Conservation (phyloP, 2,329 filamentous ascomycete genomes). For the Claviceps maximensis region DNA sequence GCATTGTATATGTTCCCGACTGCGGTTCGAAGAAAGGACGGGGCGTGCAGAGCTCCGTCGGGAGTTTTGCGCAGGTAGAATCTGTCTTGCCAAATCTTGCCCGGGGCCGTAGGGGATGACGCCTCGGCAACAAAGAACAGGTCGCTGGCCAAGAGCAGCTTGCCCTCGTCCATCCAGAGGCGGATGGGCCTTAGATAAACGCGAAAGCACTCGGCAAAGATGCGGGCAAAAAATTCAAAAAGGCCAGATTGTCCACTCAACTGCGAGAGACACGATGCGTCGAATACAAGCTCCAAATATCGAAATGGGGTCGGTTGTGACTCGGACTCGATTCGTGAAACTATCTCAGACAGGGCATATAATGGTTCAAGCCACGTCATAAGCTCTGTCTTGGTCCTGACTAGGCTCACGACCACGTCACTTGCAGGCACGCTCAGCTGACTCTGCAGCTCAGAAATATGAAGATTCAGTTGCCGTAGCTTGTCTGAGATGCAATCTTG, state of each 20-base stretch:
- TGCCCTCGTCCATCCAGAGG: conserved; percentile 73
- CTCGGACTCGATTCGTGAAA: conserved; percentile 41
- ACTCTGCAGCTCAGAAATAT: conserved; percentile 46
- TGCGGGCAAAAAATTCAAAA: conserved; percentile 49
- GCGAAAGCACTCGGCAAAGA: conserved; percentile 72
- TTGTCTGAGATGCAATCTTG: conserved; percentile 47
- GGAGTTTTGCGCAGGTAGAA: conserved; percentile 52
- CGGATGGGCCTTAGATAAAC: conserved; percentile 71
- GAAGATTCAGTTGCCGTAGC: conserved; percentile 43
- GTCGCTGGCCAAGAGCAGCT: conserved; percentile 49
- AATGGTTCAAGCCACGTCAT: conserved; percentile 40
- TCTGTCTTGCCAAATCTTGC: conserved; percentile 63
- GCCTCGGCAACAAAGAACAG: conserved; percentile 63
- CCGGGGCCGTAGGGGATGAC: conserved; percentile 40
- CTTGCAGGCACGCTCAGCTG: conserved; percentile 40
- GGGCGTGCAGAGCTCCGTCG: conserved; percentile 51
- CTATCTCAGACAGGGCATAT: conserved; percentile 45
- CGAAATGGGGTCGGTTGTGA: conserved; percentile 45
- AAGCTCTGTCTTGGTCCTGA: conserved; percentile 47
- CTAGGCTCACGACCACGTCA: conserved; percentile 52
- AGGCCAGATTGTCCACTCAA: conserved; percentile 47
- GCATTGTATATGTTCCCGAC: conserved; percentile 66
- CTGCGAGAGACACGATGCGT: conserved; percentile 56
- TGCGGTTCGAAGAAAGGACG: conserved; percentile 59
- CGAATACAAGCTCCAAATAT: conserved; percentile 69